Base-by-base conservation (phyloP, 1,139 yeast genomes). In the Debaryomyces robertsiae region DNA sequence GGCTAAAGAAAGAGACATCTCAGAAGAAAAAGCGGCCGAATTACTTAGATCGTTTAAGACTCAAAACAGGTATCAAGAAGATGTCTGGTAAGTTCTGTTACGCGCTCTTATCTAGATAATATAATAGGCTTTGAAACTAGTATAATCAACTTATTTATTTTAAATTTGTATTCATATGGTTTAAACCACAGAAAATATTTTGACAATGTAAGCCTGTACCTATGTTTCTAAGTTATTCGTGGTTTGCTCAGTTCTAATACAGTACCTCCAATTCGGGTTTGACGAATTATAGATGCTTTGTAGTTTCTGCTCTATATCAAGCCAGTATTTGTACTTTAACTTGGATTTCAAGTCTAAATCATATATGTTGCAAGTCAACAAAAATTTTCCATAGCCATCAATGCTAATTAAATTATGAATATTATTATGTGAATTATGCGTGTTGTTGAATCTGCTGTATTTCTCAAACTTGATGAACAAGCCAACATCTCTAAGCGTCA, bases 1-100 rank as follows among this genome's bases (percentile, higher is more conserved):
- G 41, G 67, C 82, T 36, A 63, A 77, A 45, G 81, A 83, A 53
- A 75, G 84, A 52, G 73, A 65, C 15, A 63, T 90, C 38, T 54
- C 82, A 6, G 75, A 74, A 43, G 84, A 77, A 37, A 81, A 80
- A 53, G 97, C 96, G 14, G 78, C 81, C 45, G 94, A 85, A 47
- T 73, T 86, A 61, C 75, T 89, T 47, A 86, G 90, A 69, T 79
- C 84, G 53, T 78, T 86, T 71, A 88, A 87, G 63, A 81, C 87
- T 24, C 85, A 85, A 57, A 93, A 93, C 60, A 80, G 86, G 65
- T 91, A 89, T 64, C 98, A 91, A 69, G 98, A 93, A 69, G 98
- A 93, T 74, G 96, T 93, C 18, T 93, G 98, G 98, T 91, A 69
- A 52, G 18, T 29, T 11, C 13, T 4, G 17, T 18, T 35, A 28